Percentiles rank a stretch among this genome's conserved stretches.
Conservation (phyloP, 257 asterid genomes). For the Cruciata laevipes region DNA sequence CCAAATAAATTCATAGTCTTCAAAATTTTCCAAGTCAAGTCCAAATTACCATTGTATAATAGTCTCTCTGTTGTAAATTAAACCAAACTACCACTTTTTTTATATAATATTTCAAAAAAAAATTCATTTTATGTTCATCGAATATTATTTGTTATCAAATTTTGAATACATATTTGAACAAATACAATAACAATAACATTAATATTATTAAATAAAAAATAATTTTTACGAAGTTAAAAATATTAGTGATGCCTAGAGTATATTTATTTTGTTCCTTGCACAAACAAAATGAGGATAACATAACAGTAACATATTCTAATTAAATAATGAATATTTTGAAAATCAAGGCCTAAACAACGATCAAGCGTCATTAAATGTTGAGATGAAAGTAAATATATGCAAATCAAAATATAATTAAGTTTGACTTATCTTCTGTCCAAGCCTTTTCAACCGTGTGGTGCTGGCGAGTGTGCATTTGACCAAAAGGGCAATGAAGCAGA, state of each 20-base stretch:
- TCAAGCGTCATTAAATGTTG: neutral
- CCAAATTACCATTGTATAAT: too few relatives aligned
- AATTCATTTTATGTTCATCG: too few relatives aligned
- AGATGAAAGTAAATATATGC: neutral
- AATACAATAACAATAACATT: too few relatives aligned
- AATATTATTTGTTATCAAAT: too few relatives aligned
- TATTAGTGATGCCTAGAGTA: neutral
- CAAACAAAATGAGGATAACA: neutral
- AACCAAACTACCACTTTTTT: too few relatives aligned
- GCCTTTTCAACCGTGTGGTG: neutral
- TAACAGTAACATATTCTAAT: neutral
- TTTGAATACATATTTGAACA: too few relatives aligned
- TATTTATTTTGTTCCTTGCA: neutral
- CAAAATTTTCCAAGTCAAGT: too few relatives aligned
- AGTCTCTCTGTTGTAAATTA: too few relatives aligned
- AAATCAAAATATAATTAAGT: neutral
- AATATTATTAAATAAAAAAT: too few relatives aligned
- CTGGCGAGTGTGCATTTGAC: neutral
- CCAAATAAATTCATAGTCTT: too few relatives aligned
- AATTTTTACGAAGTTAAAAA: too few relatives aligned
- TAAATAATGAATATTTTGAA: neutral
- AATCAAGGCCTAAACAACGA: neutral
- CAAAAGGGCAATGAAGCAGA: neutral
- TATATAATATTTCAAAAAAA: too few relatives aligned
- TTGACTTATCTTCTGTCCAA: slow-evolving; percentile 1